A percentile compares a stretch with the other conserved stretches of the same genome.
These are phyloP conservation scores for Rosa lucieae DNA, from an alignment of 306 rosid species.

Conservation along the genomic window DNA sequence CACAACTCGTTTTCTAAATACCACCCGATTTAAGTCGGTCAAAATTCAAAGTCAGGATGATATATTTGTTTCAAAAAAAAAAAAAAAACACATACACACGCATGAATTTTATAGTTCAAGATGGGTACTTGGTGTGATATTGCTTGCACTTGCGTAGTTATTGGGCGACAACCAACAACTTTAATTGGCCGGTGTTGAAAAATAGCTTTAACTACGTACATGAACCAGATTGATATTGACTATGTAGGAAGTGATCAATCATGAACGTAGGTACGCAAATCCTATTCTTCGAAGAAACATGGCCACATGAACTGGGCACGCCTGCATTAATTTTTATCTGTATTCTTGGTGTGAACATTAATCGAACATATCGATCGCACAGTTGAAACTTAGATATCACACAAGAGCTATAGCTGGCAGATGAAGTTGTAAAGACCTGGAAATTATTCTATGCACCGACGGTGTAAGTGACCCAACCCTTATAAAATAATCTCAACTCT, in stretches of 20 bases:
- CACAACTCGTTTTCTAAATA: neutral
- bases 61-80: too few species aligned
- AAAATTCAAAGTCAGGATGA: neutral
- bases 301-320: constrained; percentile 21
- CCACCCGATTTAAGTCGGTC: neutral
- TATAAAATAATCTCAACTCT: too few species aligned
- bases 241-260: neutral
- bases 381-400: neutral
- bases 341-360: neutral
- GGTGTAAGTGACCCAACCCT: too few species aligned
- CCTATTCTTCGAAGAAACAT: constrained; percentile 6
- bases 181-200: neutral
- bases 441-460: too few species aligned
- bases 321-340: neutral
- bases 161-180: neutral
- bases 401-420: neutral
- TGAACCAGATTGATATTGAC: neutral
- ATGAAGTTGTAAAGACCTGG: neutral
- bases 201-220: neutral
- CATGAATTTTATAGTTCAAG: neutral
- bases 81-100: too few species aligned
- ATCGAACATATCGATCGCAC: neutral
- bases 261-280: neutral
- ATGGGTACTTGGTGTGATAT: neutral
- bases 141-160: neutral